Evolutionary conservation across 2,329 filamentous ascomycete genomes (phyloP), one percentile per base, ranked within the genome.

Genomic region (Xylaria sp.): DNA sequence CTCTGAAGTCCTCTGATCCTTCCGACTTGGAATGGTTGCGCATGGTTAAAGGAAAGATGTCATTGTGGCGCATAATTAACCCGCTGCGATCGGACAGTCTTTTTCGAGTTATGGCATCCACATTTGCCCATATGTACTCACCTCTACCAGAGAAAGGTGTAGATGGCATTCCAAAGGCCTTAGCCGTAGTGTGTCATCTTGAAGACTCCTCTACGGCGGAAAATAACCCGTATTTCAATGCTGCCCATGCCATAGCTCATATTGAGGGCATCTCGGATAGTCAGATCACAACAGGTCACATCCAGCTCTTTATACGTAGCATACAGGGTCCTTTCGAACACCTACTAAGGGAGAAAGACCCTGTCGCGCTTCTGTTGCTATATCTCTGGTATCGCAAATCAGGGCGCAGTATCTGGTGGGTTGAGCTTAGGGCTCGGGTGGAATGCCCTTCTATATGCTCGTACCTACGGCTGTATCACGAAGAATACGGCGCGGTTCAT

Each of bases 331-430:
- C 60, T 5, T 83, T 83, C 48, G 69, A 79, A 68, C 28, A 43
- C 0, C 63, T 82, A 28, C 74, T 83, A 0, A 66, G 41, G 13
- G 18, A 59, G 4, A 81, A 64, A 13, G 81, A 83, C 41, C 77
- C 82, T 2, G 68, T 78, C 0, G 80, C 82, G 1, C 76, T 84
- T 0, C 48, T 83, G 58, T 43, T 84, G 41, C 68, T 84, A 0
- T 82, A 81, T 69, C 64, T 83, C 4, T 84, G 81, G 82, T 84
- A 83, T 53, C 72, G 74, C 23, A 83, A 82, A 72, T 75, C 77
- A 63, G 58, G 81, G 41, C 76, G 76, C 18, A 76, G 76, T 72
- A 78, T 83, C 68, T 84, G 82, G 82, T 84, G 81, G 80, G 78
- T 84, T 66, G 78, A 78, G 23, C 74, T 83, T 0, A 76, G 82